These are phyloP conservation scores for Petunia axillaris DNA, from an alignment of 257 asterid genomes.

Conservation along the genomic window DNA sequence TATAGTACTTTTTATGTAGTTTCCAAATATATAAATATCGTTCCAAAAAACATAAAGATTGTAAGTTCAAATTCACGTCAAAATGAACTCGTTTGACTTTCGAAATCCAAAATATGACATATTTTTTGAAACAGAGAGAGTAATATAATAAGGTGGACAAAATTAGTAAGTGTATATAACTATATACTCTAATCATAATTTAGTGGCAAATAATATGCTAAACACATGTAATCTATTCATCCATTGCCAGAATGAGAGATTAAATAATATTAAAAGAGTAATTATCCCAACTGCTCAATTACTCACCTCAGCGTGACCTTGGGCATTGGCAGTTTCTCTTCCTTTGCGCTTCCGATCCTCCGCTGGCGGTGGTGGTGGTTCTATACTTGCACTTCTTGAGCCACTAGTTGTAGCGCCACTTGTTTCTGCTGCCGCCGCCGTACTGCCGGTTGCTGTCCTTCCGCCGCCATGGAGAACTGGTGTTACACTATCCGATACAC, in stretches of 20 bases:
- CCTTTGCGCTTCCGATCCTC: conserved; percentile 34
- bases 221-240: not conserved
- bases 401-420: conserved; percentile 25
- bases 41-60: no score
- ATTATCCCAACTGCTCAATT: not conserved
- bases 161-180: no score
- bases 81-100: no score
- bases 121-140: no score
- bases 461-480: conserved; percentile 16
- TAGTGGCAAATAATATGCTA: no score
- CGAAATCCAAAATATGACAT: no score
- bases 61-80: no score
- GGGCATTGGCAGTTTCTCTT: conserved; percentile 23
- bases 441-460: not conserved
- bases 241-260: not conserved
- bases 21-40: no score
- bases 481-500: conserved; percentile 6
- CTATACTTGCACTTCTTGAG: conserved; percentile 28
- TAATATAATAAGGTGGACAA: no score
- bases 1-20: no score
- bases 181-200: no score
- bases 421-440: not conserved
- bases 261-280: not conserved
- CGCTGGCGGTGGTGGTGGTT: conserved; percentile 3
- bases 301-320: conserved; percentile 30